These are phyloP conservation scores for Globisporangium echinulatum DNA, from an alignment of 352 stramenopile genomes.

Conservation along the genomic window DNA sequence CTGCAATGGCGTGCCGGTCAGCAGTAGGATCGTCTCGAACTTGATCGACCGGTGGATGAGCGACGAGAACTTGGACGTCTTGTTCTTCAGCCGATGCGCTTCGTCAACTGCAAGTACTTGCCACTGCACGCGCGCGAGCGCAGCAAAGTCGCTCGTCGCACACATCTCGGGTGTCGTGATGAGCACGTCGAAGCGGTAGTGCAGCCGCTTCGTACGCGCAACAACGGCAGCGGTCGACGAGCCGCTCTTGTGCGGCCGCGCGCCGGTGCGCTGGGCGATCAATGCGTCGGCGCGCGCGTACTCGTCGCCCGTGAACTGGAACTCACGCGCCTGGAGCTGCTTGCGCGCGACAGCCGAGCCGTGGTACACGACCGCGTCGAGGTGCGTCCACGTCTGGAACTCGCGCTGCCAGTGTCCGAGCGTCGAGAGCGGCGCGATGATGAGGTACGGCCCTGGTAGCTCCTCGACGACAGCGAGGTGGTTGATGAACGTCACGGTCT, in stretches of 20 bases:
- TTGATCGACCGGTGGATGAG: conserved; percentile 75
- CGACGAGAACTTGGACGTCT: conserved; percentile 93
- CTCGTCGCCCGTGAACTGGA: conserved; percentile 72
- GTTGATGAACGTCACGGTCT: conserved; percentile 95
- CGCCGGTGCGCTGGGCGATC: conserved; percentile 1
- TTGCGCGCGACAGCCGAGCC: conserved; percentile 87
- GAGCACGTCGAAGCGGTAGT: conserved; percentile 97
- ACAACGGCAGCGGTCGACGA: conserved; percentile 7
- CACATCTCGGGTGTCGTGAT: conserved; percentile 99
- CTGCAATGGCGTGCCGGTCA: conserved; percentile 89
- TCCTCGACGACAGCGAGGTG: conserved; percentile 95
- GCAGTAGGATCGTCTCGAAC: conserved; percentile 81
- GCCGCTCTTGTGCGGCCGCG: neutral
- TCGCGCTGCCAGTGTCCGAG: conserved; percentile 97
- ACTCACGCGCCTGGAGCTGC: conserved; percentile 94
- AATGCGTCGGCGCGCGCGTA: conserved; percentile 30
- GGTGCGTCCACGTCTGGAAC: conserved; percentile 93
- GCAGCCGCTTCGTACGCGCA: conserved; percentile 35
- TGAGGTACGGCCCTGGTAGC: conserved; percentile 93
- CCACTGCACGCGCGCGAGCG: conserved; percentile 93
- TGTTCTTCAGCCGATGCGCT: conserved; percentile 98
- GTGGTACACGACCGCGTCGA: conserved; percentile 99
- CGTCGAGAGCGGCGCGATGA: conserved; percentile 97
- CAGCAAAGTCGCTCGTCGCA: conserved; percentile 89
- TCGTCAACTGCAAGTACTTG: conserved; percentile 98